Evolutionary conservation across 768 basidiomycete species (phyloP), one percentile per base, ranked within the genome.

Genomic region (Termitomyces eurrhizus): DNA sequence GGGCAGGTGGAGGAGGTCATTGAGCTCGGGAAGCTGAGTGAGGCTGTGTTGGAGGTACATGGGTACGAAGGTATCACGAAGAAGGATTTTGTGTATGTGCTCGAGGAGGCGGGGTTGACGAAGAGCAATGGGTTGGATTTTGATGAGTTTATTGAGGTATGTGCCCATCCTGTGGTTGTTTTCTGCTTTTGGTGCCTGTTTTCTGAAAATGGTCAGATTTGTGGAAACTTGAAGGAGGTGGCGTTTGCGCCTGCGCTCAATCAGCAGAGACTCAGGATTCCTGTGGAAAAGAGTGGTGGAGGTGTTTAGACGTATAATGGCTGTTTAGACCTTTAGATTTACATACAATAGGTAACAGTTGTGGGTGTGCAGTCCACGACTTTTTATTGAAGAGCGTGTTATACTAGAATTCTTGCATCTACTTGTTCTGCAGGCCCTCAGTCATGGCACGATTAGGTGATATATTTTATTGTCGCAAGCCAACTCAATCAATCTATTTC

Each of bases 141-240:
- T 67, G 90, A 95, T 64, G 91, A 92, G 69, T 95, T 95, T 71
- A 78, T 95, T 52, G 93, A 95, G 84, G 92, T 92, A 64, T 14
- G 51, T 52, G 18, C 3, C 2, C 2, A 2, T 49, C 3, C 11
- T 1, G 86, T 74, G 29, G 39, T 14, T 56, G 41, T 59, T 61
- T 16, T 56, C 54, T 58, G 0, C 50, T 42, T 13, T 11, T 56
- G 41, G 45, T 54, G 26, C 36, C 46, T 29, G 58, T 21, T 33
- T 44, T n/a, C 46, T 37, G 29, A 42, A 9, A 8, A 21, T 51
- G 55, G 33, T 51, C 63, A 92, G 90, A 82, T 92, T 41, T 92
- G 89, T 68, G 89, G 85, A 2, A 84, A 81, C 58, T 73, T 92
- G 62, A 90, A 86, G 71, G 89, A 89, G 64, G 82, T 87, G 67